These are phyloP conservation scores for Lonicera japonica DNA, from an alignment of 129 eudicot species.

Conservation along the genomic window DNA sequence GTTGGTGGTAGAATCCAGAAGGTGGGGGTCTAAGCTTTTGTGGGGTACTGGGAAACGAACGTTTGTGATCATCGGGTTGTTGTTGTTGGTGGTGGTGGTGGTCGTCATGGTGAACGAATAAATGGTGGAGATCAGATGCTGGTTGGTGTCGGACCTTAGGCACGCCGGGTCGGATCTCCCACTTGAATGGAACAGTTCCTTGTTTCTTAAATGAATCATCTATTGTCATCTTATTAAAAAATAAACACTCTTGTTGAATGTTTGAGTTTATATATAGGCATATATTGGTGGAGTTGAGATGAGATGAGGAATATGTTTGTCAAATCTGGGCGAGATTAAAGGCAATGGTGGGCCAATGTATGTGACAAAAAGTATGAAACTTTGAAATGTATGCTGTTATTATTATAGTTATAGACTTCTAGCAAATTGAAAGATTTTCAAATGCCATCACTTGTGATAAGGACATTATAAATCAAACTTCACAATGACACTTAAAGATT, in stretches of 20 bases:
- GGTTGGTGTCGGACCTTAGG: constrained; percentile 43
- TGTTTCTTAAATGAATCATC: constrained; percentile 64
- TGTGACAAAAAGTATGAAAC: too few relatives aligned
- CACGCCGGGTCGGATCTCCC: constrained; percentile 96
- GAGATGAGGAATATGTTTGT: neutral
- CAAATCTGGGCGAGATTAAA: constrained; percentile 41
- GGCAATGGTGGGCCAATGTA: constrained; percentile 30
- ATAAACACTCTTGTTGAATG: neutral
- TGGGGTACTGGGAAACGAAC: constrained; percentile 24
- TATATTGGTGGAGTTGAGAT: constrained; percentile 2
- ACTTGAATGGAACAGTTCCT: constrained; percentile 67
- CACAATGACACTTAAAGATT: too few relatives aligned
- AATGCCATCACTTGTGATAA: too few relatives aligned
- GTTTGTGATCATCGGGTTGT: constrained; percentile 20
- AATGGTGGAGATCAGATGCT: constrained; percentile 5
- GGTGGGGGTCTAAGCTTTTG: constrained; percentile 52
- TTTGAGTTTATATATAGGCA: neutral
- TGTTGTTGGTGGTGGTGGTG: constrained; percentile 11
- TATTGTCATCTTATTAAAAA: constrained; percentile 13
- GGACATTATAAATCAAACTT: too few relatives aligned
- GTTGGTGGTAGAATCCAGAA: constrained; percentile 31
- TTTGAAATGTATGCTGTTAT: too few relatives aligned
- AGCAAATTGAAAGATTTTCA: too few relatives aligned
- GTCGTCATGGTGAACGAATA: too few relatives aligned
- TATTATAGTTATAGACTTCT: too few relatives aligned